Evolutionary conservation across 2,329 filamentous ascomycete genomes (phyloP).

Genomic region (Proliferodiscus dingleyae): DNA sequence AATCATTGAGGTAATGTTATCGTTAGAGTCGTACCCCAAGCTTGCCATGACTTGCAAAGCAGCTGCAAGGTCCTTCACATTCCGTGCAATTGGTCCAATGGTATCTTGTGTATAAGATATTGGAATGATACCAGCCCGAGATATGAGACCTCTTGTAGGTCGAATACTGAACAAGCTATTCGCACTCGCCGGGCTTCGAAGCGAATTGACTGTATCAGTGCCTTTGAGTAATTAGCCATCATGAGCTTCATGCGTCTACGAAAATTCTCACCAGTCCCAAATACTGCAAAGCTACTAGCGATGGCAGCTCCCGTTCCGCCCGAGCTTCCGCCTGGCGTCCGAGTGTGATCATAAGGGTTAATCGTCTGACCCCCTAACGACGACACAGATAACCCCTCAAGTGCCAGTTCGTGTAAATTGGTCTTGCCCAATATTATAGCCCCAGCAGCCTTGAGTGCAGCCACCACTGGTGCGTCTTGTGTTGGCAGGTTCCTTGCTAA

Average conservation of each 20-base stretch:
- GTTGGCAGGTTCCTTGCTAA: constrained; percentile 43
- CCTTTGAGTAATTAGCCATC: constrained; percentile 8
- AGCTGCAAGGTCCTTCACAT: constrained; percentile 44
- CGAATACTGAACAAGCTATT: constrained; percentile 56
- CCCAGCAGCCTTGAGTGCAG: constrained; percentile 62
- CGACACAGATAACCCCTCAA: constrained; percentile 59
- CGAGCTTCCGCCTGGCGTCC: constrained; percentile 62
- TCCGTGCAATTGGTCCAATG: constrained; percentile 49
- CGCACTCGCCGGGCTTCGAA: constrained; percentile 57
- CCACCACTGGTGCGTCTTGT: constrained; percentile 46
- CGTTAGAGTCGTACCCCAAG: constrained; percentile 44
- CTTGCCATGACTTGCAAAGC: constrained; percentile 49
- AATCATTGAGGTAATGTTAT: constrained; percentile 47
- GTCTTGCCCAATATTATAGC: constrained; percentile 75
- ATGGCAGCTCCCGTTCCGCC: constrained; percentile 59
- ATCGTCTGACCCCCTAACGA: constrained; percentile 59
- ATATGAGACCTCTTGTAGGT: constrained; percentile 50
- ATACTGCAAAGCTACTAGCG: constrained; percentile 49
- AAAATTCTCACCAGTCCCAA: constrained; percentile 43
- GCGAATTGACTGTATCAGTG: constrained; percentile 58
- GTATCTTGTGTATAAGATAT: constrained; percentile 53
- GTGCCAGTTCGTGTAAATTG: constrained; percentile 76
- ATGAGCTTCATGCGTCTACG: neutral
- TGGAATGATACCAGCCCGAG: constrained; percentile 47
- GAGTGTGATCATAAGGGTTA: constrained; percentile 59